Evolutionary conservation across 1,139 yeast species (phyloP).

Genomic region (Wickerhamiella infanticola): DNA sequence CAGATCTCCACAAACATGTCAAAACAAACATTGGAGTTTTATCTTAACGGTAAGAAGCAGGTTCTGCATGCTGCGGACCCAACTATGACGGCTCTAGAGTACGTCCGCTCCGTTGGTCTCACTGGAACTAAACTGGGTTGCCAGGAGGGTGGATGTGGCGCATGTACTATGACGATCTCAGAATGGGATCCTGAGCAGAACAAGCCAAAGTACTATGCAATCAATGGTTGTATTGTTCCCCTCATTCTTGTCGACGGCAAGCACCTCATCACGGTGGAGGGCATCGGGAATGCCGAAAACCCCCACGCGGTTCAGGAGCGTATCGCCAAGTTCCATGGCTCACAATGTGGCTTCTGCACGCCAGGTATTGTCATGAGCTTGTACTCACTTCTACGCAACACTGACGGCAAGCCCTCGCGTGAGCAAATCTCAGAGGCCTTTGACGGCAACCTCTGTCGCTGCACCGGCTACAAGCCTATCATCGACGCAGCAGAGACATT

Average conservation of each 20-base stretch:
- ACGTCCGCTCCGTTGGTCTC: slow-evolving; percentile 25
- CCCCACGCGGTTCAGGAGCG: slow-evolving; percentile 35
- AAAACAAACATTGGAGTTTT: slow-evolving; percentile 21
- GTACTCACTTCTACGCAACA: slow-evolving; percentile 28
- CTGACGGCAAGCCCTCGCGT: slow-evolving; percentile 26
- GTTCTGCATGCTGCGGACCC: slow-evolving; percentile 28
- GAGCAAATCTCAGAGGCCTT: slow-evolving; percentile 30
- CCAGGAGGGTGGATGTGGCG: slow-evolving; percentile 36
- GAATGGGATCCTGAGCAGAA: slow-evolving; percentile 19
- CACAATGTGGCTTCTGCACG: slow-evolving; percentile 35
- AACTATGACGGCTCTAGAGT: slow-evolving; percentile 29
- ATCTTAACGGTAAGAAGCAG: slow-evolving; percentile 27
- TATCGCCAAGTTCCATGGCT: slow-evolving; percentile 33
- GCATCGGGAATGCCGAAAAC: slow-evolving; percentile 25
- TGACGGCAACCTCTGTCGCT: slow-evolving; percentile 33
- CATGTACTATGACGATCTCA: slow-evolving; percentile 31
- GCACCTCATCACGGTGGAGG: slow-evolving; percentile 32
- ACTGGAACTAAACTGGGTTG: slow-evolving; percentile 34
- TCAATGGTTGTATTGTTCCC: slow-evolving; percentile 33
- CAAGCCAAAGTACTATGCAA: slow-evolving; percentile 23
- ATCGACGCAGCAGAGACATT: slow-evolving; percentile 32
- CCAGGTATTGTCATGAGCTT: slow-evolving; percentile 36
- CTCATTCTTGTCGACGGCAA: slow-evolving; percentile 30
- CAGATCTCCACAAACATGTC: too few relatives aligned
- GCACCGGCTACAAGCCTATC: slow-evolving; percentile 35